Evolutionary conservation across 768 basidiomycete genomes (phyloP).

Genomic region (Panus rudis): DNA sequence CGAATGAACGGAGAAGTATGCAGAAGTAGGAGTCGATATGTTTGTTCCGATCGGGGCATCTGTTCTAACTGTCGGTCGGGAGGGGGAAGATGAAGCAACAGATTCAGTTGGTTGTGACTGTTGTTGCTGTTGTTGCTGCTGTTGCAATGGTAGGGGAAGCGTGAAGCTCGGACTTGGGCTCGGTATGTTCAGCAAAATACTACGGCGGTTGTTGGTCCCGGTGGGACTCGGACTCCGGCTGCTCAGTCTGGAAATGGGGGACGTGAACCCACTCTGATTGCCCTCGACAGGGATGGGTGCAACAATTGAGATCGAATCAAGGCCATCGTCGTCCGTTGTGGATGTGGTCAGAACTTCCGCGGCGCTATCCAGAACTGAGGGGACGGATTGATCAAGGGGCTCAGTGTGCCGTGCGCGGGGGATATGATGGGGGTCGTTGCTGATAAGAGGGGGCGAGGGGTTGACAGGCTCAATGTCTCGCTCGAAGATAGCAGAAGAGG

Average conservation of each 20-base stretch:
- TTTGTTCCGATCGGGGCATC: conserved; percentile 10
- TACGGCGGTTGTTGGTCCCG: conserved; percentile 25
- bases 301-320: conserved; percentile 56
- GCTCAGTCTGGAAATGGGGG: conserved; percentile 57
- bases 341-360: conserved; percentile 57
- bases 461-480: conserved; percentile 76
- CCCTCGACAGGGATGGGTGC: conserved; percentile 38
- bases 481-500: conserved; percentile 87
- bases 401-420: conserved; percentile 68
- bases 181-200: conserved; percentile 44
- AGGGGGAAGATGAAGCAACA: conserved; percentile 14
- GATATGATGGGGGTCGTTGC: conserved; percentile 62
- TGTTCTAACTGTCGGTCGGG: conserved; percentile 24
- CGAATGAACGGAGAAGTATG: conserved; percentile 37
- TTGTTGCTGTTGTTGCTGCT: no score
- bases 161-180: conserved; percentile 23
- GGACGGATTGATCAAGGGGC: conserved; percentile 71
- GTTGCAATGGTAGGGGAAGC: conserved; percentile 13
- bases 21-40: conserved; percentile 45
- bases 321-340: conserved; percentile 32
- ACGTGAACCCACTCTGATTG: conserved; percentile 50
- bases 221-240: conserved; percentile 63
- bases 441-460: conserved; percentile 31
- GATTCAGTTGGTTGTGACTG: conserved; percentile 3
- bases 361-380: conserved; percentile 80